phyloP scores from a whole-genome alignment of 305 asterid species.

The Fraxinus ornus region DNA sequence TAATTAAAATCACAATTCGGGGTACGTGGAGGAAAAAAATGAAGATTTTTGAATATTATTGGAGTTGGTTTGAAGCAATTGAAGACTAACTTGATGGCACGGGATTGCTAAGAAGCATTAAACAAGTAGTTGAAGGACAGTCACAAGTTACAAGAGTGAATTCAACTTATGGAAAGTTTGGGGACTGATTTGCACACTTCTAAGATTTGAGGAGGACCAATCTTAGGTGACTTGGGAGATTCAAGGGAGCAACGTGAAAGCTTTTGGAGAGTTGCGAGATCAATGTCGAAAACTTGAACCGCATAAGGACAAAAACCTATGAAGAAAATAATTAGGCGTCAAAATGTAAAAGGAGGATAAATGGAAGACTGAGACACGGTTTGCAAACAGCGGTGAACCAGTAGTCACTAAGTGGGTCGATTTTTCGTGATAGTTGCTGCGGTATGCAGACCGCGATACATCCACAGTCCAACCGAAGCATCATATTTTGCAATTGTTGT shows the following conservation, averaged over 20 bases:
- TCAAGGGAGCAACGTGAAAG: background rate
- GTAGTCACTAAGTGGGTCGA: too few relatives aligned
- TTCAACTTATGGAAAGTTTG: background rate
- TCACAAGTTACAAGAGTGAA: background rate
- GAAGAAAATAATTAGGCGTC: background rate
- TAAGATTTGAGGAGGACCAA: background rate
- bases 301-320: too few relatives aligned
- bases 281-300: background rate
- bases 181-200: background rate
- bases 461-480: too few relatives aligned
- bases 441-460: too few relatives aligned
- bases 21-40: background rate
- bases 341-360: too few relatives aligned
- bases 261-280: background rate
- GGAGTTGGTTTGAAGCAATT: too few relatives aligned
- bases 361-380: background rate
- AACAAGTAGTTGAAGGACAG: too few relatives aligned
- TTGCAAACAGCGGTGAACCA: too few relatives aligned
- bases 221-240: background rate
- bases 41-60: background rate
- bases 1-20: background rate
- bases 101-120: background rate
- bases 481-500: too few relatives aligned
- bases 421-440: too few relatives aligned
- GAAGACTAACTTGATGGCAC: background rate